Evolutionary conservation across 495 filamentous ascomycete genomes (phyloP).

Genomic region (Xylaria castorea): DNA sequence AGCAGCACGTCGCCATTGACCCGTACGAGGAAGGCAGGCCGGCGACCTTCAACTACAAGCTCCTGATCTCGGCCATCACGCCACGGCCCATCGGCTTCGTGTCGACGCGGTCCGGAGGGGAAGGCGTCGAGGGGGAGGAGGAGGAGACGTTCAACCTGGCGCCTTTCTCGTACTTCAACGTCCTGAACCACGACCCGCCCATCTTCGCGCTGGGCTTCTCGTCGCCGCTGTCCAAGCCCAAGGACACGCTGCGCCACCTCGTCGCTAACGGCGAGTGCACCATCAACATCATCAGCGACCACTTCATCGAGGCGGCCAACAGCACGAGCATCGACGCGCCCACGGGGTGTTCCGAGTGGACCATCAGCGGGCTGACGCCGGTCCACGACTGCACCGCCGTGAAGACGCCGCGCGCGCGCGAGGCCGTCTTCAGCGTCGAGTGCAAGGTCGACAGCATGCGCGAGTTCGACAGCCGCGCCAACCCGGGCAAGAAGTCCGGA

Average conservation of each 20-base stretch:
- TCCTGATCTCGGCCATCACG: constrained; percentile 85
- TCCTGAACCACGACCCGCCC: constrained; percentile 89
- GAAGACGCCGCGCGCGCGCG: constrained; percentile 73
- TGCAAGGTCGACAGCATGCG: constrained; percentile 73
- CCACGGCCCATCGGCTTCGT: constrained; percentile 76
- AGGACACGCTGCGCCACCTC: constrained; percentile 82
- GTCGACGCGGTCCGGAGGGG: constrained; percentile 48
- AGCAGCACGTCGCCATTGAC: constrained; percentile 78
- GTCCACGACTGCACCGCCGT: constrained; percentile 68
- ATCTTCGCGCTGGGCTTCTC: constrained; percentile 83
- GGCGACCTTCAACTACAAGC: constrained; percentile 82
- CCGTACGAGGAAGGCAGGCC: constrained; percentile 76
- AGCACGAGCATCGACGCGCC: constrained; percentile 77
- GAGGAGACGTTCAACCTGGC: constrained; percentile 70
- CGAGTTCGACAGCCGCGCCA: constrained; percentile 75
- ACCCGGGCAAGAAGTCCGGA: constrained; percentile 73
- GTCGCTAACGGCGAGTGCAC: constrained; percentile 73
- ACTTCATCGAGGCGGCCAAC: constrained; percentile 89
- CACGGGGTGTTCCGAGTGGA: constrained; percentile 82
- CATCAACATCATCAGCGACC: constrained; percentile 87
- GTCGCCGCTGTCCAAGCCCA: constrained; percentile 58
- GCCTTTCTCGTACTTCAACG: constrained; percentile 83
- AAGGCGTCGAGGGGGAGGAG: constrained; percentile 44
- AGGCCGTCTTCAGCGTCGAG: constrained; percentile 84
- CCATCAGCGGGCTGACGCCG: constrained; percentile 75